Evolutionary conservation across 2,329 filamentous ascomycete genomes (phyloP).

Genomic region (Clarireedia hainanense): DNA sequence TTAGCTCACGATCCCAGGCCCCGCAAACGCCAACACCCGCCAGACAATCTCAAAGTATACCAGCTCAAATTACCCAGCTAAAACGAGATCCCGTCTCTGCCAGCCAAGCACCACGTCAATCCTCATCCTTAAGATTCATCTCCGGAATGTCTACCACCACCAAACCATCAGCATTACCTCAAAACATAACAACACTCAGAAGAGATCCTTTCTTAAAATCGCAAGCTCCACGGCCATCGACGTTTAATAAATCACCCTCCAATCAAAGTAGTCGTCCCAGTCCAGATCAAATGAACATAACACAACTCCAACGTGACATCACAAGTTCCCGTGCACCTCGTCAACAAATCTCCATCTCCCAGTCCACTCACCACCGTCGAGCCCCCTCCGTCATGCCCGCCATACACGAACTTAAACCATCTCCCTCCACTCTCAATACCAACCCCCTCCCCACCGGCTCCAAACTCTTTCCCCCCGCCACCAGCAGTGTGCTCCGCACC

Average conservation of each 20-base stretch:
- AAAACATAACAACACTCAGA: not conserved
- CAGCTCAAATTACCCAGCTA: not conserved
- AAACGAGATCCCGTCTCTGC: not conserved
- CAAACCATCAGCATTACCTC: not conserved
- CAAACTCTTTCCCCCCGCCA: not conserved
- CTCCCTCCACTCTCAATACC: not conserved
- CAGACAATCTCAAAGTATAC: not conserved
- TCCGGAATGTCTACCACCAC: not conserved
- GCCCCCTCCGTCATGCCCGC: too few species aligned
- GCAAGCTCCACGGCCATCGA: not conserved
- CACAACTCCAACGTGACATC: not conserved
- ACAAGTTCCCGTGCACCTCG: too few species aligned
- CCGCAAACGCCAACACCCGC: not conserved
- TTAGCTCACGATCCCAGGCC: not conserved
- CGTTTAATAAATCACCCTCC: not conserved
- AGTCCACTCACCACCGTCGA: too few species aligned
- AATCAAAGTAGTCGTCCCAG: not conserved
- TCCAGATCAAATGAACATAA: not conserved
- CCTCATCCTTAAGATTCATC: not conserved
- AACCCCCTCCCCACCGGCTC: not conserved
- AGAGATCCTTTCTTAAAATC: too few species aligned
- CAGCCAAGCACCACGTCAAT: not conserved
- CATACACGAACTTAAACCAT: not conserved
- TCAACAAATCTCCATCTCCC: too few species aligned
- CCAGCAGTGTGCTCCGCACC: not conserved